Conservation (phyloP, 805 yeast genomes). For the Candida vaughaniae region DNA sequence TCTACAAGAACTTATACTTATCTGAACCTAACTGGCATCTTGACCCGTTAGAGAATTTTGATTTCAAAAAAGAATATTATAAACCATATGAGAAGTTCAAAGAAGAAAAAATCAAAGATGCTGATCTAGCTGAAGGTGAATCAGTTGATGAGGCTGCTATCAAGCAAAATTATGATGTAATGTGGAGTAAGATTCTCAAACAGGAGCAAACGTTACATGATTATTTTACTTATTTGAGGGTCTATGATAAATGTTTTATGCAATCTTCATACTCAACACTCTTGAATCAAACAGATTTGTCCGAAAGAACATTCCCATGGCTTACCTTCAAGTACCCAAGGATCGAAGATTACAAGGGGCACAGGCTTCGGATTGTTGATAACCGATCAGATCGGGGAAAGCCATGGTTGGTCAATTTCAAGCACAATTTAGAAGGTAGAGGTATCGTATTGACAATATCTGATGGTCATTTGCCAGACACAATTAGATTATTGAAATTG, state of each 20-base stretch:
- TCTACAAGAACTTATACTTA: slow-evolving; percentile 16
- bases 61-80: slow-evolving; percentile 14
- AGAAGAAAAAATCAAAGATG: slow-evolving; percentile 7
- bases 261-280: slow-evolving; percentile 1
- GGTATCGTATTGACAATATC: slow-evolving; percentile 35
- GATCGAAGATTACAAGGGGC: slow-evolving; percentile 12
- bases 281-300: slow-evolving; percentile 12
- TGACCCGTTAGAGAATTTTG: slow-evolving; percentile 16
- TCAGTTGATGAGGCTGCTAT: slow-evolving; percentile 9
- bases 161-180: slow-evolving; percentile 5
- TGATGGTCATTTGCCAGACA: slow-evolving; percentile 23
- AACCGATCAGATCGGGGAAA: not conserved
- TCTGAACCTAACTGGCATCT: slow-evolving; percentile 16
- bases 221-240: slow-evolving; percentile 21
- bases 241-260: slow-evolving; percentile 25
- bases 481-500: slow-evolving; percentile 23
- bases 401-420: slow-evolving; percentile 10
- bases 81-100: slow-evolving; percentile 12
- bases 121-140: slow-evolving; percentile 6
- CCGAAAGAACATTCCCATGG: slow-evolving; percentile 23
- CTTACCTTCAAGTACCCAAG: slow-evolving; percentile 20
- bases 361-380: slow-evolving; percentile 1
- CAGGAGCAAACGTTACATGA: slow-evolving; percentile 25
- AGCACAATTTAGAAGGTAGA: slow-evolving; percentile 22
- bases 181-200: slow-evolving; percentile 16